A percentile compares a stretch with the other conserved stretches of the same genome.
Evolutionary conservation across 208 protist species (phyloP).

Genomic region (Leishmania amazonensis): DNA sequence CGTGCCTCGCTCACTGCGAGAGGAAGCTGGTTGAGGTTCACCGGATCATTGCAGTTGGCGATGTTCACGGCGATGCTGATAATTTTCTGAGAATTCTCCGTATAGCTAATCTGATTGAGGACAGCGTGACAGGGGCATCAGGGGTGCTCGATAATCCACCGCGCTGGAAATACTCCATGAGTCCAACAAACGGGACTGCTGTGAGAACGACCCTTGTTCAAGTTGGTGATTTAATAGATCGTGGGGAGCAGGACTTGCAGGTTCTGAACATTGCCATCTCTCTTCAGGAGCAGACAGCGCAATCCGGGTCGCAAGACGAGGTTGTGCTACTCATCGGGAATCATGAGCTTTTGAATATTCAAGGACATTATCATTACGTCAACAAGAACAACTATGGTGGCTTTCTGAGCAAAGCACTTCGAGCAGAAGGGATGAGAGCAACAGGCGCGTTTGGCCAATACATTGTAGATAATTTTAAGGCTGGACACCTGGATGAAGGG

Average conservation of each 20-base stretch:
- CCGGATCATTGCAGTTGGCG: conserved; percentile 70
- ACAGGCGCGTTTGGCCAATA: conserved; percentile 62
- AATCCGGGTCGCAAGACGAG: conserved; percentile 34
- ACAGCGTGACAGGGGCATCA: neutral
- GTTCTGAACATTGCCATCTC: conserved; percentile 55
- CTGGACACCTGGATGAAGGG: conserved; percentile 44
- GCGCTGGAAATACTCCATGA: conserved; percentile 22
- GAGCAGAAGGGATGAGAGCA: conserved; percentile 44
- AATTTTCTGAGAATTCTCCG: conserved; percentile 61
- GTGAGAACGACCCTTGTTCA: conserved; percentile 73
- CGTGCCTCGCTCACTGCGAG: neutral
- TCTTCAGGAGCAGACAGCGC: conserved; percentile 45
- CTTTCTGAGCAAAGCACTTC: conserved; percentile 50
- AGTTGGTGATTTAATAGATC: conserved; percentile 82
- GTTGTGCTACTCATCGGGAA: conserved; percentile 84
- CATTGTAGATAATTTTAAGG: conserved; percentile 66
- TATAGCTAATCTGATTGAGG: conserved; percentile 43
- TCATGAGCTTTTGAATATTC: conserved; percentile 87
- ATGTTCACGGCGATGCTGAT: conserved; percentile 75
- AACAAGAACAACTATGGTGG: conserved; percentile 53
- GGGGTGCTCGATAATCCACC: conserved; percentile 26
- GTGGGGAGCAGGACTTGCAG: conserved; percentile 59
- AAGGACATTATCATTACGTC: conserved; percentile 72
- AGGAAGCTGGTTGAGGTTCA: conserved; percentile 36
- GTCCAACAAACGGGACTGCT: conserved; percentile 7